Evolutionary conservation across 352 stramenopile species (phyloP).

Genomic region (Phytophthora litchii): DNA sequence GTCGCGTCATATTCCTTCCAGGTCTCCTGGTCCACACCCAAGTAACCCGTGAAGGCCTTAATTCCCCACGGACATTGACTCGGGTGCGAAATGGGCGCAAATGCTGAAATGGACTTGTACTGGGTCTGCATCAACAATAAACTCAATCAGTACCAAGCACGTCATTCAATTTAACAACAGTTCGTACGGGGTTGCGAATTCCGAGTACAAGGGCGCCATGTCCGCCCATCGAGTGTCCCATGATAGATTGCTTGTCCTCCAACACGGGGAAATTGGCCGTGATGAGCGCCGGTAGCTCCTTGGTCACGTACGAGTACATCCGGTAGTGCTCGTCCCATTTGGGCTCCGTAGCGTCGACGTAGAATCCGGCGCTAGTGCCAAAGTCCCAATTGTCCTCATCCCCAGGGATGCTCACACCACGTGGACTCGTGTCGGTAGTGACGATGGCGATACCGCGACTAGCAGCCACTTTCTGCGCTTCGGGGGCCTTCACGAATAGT

Average conservation of each 20-base stretch:
- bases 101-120: slow-evolving; percentile 95
- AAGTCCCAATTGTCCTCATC: slow-evolving; percentile 98
- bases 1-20: slow-evolving; percentile 94
- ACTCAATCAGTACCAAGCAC: slow-evolving; percentile 8
- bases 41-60: slow-evolving; percentile 98
- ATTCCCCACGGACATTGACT: slow-evolving; percentile 97
- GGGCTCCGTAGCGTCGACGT: slow-evolving; percentile 95
- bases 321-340: slow-evolving; percentile 95
- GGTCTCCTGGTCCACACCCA: slow-evolving; percentile 89
- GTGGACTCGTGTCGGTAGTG: slow-evolving; percentile 95
- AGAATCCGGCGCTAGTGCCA: slow-evolving; percentile 96
- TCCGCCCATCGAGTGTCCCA: slow-evolving; percentile 97
- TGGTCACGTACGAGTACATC: slow-evolving; percentile 98
- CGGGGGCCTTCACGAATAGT: slow-evolving; percentile 94
- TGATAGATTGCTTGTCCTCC: slow-evolving; percentile 90
- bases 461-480: slow-evolving; percentile 90
- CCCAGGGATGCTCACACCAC: slow-evolving; percentile 89
- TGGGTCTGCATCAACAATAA: slow-evolving; percentile 40
- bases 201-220: slow-evolving; percentile 96
- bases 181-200: slow-evolving; percentile 82
- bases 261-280: slow-evolving; percentile 84
- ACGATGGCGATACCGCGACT: slow-evolving; percentile 94
- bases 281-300: slow-evolving; percentile 94
- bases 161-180: background rate
- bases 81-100: slow-evolving; percentile 97